These are phyloP conservation scores for Lonicera japonica DNA, from an alignment of 129 eudicot species.

Conservation along the genomic window DNA sequence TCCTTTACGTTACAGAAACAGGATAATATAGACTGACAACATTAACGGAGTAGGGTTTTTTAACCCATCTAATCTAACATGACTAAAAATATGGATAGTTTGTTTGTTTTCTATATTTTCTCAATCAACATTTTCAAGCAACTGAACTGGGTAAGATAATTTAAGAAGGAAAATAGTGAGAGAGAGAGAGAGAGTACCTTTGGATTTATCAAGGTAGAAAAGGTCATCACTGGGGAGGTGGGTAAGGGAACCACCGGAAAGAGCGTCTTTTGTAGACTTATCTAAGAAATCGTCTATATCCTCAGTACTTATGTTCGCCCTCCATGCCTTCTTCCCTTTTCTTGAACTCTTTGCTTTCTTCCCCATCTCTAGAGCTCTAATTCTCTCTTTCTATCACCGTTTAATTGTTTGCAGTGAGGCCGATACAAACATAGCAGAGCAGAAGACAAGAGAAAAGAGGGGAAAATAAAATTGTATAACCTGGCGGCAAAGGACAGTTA, in stretches of 20 bases:
- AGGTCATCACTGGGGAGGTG: conserved; percentile 52
- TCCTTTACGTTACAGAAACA: too few relatives aligned
- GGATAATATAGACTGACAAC: too few relatives aligned
- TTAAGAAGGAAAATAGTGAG: neutral
- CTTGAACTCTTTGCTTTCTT: conserved; percentile 64
- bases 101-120: too few relatives aligned
- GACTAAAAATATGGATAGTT: too few relatives aligned
- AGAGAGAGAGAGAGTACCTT: conserved; percentile 32
- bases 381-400: neutral
- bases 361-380: conserved; percentile 48
- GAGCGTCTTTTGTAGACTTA: conserved; percentile 77
- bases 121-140: neutral
- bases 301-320: conserved; percentile 75
- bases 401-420: too few relatives aligned
- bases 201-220: conserved; percentile 73
- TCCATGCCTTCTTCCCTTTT: conserved; percentile 84
- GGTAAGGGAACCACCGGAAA: conserved; percentile 80
- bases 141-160: neutral
- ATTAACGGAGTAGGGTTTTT: too few relatives aligned
- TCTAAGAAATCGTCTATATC: conserved; percentile 73
- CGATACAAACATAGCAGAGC: too few relatives aligned
- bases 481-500: too few relatives aligned
- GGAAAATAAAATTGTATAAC: too few relatives aligned
- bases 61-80: too few relatives aligned
- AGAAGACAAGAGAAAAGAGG: too few relatives aligned